Evolutionary conservation across 2,329 filamentous ascomycete species (phyloP).

Genomic region (Cylindrodendrum hubeiense): DNA sequence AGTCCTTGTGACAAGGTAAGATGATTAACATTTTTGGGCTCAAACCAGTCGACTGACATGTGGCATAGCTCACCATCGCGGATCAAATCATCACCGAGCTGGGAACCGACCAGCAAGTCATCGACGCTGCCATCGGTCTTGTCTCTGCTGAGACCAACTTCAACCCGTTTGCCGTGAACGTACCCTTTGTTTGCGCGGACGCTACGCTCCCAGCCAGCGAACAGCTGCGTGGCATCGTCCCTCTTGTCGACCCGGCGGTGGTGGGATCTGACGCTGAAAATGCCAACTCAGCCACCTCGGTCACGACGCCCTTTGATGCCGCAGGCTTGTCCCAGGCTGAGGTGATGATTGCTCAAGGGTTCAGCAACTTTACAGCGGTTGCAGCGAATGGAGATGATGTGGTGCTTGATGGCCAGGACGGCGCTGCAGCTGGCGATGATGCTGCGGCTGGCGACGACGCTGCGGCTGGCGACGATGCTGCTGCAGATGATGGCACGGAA

Average conservation of each 20-base stretch:
- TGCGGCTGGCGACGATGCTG: slow-evolving; percentile 12
- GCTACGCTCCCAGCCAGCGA: slow-evolving; percentile 70
- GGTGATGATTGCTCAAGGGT: slow-evolving; percentile 71
- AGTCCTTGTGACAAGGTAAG: slow-evolving; percentile 74
- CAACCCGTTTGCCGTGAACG: slow-evolving; percentile 72
- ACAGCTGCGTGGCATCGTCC: slow-evolving; percentile 74
- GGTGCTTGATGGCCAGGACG: slow-evolving; percentile 52
- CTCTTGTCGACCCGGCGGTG: slow-evolving; percentile 75
- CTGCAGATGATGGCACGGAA: not conserved
- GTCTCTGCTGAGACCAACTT: slow-evolving; percentile 80
- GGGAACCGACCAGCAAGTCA: slow-evolving; percentile 69
- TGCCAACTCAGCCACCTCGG: slow-evolving; percentile 66
- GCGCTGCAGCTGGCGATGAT: slow-evolving; percentile 42
- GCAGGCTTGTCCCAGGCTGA: slow-evolving; percentile 75
- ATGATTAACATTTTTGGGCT: not conserved
- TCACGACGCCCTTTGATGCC: slow-evolving; percentile 67
- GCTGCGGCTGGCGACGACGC: slow-evolving; percentile 19
- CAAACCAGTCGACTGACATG: slow-evolving; percentile 30
- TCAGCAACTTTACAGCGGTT: slow-evolving; percentile 68
- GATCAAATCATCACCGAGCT: slow-evolving; percentile 74
- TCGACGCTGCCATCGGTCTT: slow-evolving; percentile 71
- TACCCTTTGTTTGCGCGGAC: slow-evolving; percentile 74
- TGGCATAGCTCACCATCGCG: slow-evolving; percentile 67
- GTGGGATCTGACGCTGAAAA: slow-evolving; percentile 69
- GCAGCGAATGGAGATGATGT: slow-evolving; percentile 47